These are phyloP conservation scores for Penicillium mononematosum DNA, from an alignment of 495 filamentous ascomycete species.

Conservation along the genomic window DNA sequence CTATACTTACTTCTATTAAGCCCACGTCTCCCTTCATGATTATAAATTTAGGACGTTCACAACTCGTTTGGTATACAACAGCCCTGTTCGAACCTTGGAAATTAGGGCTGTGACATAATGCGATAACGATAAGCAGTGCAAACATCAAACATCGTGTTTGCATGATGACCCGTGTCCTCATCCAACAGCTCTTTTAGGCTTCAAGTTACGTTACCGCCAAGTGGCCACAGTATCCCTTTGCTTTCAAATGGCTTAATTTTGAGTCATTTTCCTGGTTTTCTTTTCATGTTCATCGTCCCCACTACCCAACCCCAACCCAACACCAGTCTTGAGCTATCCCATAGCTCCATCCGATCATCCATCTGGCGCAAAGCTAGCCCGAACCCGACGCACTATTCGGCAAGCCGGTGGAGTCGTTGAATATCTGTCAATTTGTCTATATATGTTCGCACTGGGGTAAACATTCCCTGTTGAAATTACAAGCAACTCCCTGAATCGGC, in stretches of 20 bases:
- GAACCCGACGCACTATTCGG: slow-evolving; percentile 17
- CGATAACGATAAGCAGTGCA: slow-evolving; percentile 12
- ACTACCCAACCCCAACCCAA: slow-evolving; percentile 4
- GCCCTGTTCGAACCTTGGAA: not conserved
- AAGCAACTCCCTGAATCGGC: not conserved
- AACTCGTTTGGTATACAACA: not conserved
- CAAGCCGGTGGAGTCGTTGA: slow-evolving; percentile 16
- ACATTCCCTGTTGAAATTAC: not conserved
- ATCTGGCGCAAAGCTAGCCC: slow-evolving; percentile 23
- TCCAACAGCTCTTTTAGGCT: slow-evolving; percentile 21
- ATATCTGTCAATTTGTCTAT: slow-evolving; percentile 9
- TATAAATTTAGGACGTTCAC: not conserved
- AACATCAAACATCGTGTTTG: slow-evolving; percentile 26
- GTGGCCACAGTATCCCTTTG: slow-evolving; percentile 38
- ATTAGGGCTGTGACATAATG: slow-evolving; percentile 22
- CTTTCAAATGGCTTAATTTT: slow-evolving; percentile 23
- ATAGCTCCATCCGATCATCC: slow-evolving; percentile 16
- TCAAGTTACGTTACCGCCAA: slow-evolving; percentile 38
- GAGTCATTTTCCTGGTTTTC: slow-evolving; percentile 1
- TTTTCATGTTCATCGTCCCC: not conserved
- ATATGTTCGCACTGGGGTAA: slow-evolving; percentile 12
- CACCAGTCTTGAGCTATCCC: slow-evolving; percentile 12
- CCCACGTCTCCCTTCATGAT: not conserved
- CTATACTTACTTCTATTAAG: not conserved
- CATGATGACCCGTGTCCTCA: slow-evolving; percentile 32